Conservation (phyloP, 768 basidiomycete genomes). For the Podaxis sp. region DNA sequence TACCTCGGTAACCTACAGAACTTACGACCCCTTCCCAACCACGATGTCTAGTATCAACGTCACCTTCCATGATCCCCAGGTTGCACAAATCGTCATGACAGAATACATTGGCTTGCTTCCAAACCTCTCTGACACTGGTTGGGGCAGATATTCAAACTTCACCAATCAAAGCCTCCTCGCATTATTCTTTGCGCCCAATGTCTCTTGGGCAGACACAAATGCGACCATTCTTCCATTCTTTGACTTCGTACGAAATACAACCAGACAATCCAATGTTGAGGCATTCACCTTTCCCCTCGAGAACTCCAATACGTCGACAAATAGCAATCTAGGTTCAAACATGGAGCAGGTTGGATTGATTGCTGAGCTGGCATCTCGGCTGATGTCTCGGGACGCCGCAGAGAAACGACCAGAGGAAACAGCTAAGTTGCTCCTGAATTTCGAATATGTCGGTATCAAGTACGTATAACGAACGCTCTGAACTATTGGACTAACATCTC, state of each 20-base stretch:
- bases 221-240: slow-evolving; percentile 33
- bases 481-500: background rate
- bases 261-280: background rate
- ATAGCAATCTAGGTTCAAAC: background rate
- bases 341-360: slow-evolving; percentile 21
- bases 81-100: slow-evolving; percentile 27
- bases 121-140: slow-evolving; percentile 23
- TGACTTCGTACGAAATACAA: slow-evolving; percentile 13
- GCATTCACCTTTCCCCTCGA: background rate
- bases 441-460: slow-evolving; percentile 21
- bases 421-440: slow-evolving; percentile 21
- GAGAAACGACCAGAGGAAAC: slow-evolving; percentile 24
- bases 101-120: slow-evolving; percentile 32
- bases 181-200: slow-evolving; percentile 15
- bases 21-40: slow-evolving; percentile 35
- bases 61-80: slow-evolving; percentile 8
- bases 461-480: slow-evolving; percentile 11
- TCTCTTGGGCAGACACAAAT: slow-evolving; percentile 31
- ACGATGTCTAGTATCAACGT: slow-evolving; percentile 23
- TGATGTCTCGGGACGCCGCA: slow-evolving; percentile 29
- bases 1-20: slow-evolving; percentile 44
- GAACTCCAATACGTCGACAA: slow-evolving; percentile 18
- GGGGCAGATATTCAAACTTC: slow-evolving; percentile 42
- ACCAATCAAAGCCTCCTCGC: background rate
- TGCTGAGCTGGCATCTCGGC: slow-evolving; percentile 30